Conservation (phyloP, 2,329 filamentous ascomycete species). For the Paecilomyces niveus region DNA sequence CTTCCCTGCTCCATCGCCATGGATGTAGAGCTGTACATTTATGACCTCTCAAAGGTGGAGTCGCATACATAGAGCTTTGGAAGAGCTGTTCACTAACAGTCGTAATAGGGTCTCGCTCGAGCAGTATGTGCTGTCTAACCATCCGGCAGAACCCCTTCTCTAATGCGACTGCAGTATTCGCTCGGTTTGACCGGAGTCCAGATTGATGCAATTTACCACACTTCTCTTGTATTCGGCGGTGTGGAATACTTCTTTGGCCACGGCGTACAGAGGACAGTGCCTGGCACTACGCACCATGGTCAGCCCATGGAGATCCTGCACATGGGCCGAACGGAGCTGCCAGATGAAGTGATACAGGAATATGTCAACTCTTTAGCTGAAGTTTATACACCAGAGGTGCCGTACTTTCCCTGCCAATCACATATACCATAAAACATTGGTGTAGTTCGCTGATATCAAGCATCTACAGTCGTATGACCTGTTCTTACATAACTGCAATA, state of each 20-base stretch:
- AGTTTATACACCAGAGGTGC: constrained; percentile 72
- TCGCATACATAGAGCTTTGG: constrained; percentile 8
- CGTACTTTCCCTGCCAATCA: constrained; percentile 1
- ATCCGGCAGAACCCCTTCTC: background rate
- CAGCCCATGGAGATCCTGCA: constrained; percentile 67
- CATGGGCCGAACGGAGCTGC: constrained; percentile 71
- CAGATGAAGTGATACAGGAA: constrained; percentile 74
- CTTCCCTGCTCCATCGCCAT: constrained; percentile 37
- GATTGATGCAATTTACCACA: constrained; percentile 93
- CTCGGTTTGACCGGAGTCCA: constrained; percentile 56
- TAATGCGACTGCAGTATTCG: constrained; percentile 42
- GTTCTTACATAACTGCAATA: constrained; percentile 92
- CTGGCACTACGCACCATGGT: constrained; percentile 81
- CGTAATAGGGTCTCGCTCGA: constrained; percentile 46
- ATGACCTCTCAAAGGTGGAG: constrained; percentile 60
- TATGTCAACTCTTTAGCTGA: constrained; percentile 77
- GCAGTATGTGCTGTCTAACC: constrained; percentile 27
- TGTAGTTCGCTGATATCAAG: background rate
- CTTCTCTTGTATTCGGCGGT: constrained; percentile 75
- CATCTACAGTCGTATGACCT: constrained; percentile 70
- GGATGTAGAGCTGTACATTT: constrained; percentile 71
- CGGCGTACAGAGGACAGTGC: constrained; percentile 72
- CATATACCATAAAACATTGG: background rate
- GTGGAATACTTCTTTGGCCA: constrained; percentile 88
- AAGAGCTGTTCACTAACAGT: constrained; percentile 12